These are phyloP conservation scores for Ascochyta pisi DNA, from an alignment of 2,329 filamentous ascomycete genomes.

Conservation along the genomic window DNA sequence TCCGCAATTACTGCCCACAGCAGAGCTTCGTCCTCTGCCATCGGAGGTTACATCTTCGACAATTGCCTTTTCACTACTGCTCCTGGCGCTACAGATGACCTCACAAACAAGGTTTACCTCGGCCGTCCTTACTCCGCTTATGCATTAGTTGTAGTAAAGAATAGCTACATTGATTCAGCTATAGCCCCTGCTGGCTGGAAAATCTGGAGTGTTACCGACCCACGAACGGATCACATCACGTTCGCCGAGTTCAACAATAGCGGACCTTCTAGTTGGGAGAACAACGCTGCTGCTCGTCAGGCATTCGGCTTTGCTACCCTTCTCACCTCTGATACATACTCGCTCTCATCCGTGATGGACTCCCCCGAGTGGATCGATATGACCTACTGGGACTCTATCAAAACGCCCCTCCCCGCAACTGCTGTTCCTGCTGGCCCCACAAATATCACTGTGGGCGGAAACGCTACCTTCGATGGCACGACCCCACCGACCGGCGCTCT, in stretches of 20 bases:
- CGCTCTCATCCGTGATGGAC: conserved; percentile 44
- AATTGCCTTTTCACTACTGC: conserved; percentile 55
- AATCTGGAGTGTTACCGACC: conserved; percentile 59
- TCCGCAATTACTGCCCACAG: conserved; percentile 43
- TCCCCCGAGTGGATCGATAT: conserved; percentile 50
- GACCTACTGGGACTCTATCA: conserved; percentile 50
- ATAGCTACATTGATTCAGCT: conserved; percentile 58
- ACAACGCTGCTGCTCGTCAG: conserved; percentile 44
- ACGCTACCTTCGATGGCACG: conserved; percentile 42
- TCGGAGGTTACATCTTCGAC: conserved; percentile 61
- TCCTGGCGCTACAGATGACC: conserved; percentile 39
- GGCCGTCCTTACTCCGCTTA: conserved; percentile 60
- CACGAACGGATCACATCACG: conserved; percentile 58
- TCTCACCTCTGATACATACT: conserved; percentile 47
- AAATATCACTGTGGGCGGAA: conserved; percentile 33
- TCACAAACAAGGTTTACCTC: conserved; percentile 53
- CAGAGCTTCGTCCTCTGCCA: conserved; percentile 25
- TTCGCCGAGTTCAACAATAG: conserved; percentile 67
- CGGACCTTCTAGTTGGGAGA: conserved; percentile 52
- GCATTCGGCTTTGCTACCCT: conserved; percentile 46
- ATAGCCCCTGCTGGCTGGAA: conserved; percentile 66
- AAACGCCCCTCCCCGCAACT: conserved; percentile 39
- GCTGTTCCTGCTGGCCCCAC: conserved; percentile 21
- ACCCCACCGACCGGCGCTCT: conserved; percentile 46
- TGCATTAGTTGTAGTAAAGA: conserved; percentile 58